Evolutionary conservation across 768 basidiomycete genomes (phyloP).

Genomic region (Tylopilus sp.): DNA sequence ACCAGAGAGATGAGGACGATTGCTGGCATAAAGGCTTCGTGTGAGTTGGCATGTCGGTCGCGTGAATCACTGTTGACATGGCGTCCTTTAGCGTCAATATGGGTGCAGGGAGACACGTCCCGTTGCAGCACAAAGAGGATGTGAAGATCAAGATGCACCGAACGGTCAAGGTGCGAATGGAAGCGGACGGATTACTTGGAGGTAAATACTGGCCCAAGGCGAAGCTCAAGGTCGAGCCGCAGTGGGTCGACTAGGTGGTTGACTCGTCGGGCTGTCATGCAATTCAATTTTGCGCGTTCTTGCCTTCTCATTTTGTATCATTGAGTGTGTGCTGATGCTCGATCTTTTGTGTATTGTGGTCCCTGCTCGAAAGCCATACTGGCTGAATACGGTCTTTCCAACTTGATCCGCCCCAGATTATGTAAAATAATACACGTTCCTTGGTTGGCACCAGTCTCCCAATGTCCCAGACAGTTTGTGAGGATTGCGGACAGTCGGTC

Average conservation of each 20-base stretch:
- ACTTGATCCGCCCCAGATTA: conserved; percentile 1
- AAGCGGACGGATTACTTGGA: conserved; percentile 36
- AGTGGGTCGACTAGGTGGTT: conserved; percentile 38
- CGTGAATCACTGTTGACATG: conserved; percentile 1
- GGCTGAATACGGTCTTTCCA: not conserved
- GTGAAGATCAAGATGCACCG: conserved; percentile 47
- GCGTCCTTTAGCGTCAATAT: conserved; percentile 30
- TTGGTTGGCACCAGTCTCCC: no score
- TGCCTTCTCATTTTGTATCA: not conserved
- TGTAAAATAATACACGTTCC: no score
- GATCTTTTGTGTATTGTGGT: no score
- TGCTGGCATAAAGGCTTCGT: conserved; percentile 10
- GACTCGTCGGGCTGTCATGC: not conserved
- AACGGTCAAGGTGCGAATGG: conserved; percentile 48
- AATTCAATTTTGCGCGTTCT: not conserved
- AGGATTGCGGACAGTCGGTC: no score
- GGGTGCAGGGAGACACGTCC: conserved; percentile 41
- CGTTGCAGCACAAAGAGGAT: conserved; percentile 34
- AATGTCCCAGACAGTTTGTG: no score
- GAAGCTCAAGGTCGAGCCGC: conserved; percentile 34
- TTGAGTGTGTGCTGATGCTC: not conserved
- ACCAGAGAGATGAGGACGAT: conserved; percentile 24
- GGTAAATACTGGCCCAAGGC: conserved; percentile 42
- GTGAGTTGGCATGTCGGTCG: conserved; percentile 11
- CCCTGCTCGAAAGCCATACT: no score